A percentile compares a stretch with the other conserved stretches of the same genome.
Evolutionary conservation across 192 early-diverging fungal genomes (phyloP).

Genomic region (Mortierella hygrophila): DNA sequence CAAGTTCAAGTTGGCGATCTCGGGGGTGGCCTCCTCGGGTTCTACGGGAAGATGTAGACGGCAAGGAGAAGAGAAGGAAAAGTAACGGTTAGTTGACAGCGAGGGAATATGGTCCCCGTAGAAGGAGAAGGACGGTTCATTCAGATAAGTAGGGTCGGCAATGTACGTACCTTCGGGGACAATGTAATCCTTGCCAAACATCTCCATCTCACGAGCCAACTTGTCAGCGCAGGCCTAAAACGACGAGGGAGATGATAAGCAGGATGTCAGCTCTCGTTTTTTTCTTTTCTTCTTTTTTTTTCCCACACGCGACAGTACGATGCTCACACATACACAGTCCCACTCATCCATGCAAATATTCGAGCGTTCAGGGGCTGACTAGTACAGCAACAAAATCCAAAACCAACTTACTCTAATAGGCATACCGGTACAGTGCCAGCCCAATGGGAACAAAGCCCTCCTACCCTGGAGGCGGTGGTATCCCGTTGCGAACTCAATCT

Average conservation of each 20-base stretch:
- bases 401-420: constrained; percentile 87
- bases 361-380: not conserved
- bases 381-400: not conserved
- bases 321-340: not conserved
- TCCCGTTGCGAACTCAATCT: constrained; percentile 95
- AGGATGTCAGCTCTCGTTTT: not conserved
- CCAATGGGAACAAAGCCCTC: constrained; percentile 92
- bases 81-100: too few relatives aligned
- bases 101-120: too few relatives aligned
- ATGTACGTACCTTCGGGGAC: constrained; percentile 34
- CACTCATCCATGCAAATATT: not conserved
- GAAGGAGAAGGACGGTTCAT: constrained; percentile 16
- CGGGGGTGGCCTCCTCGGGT: constrained; percentile 53
- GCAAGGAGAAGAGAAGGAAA: not conserved
- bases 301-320: not conserved
- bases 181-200: constrained; percentile 78
- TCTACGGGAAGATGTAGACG: constrained; percentile 17
- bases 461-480: constrained; percentile 96
- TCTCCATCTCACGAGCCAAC: constrained; percentile 82
- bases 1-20: constrained; percentile 56
- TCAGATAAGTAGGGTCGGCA: constrained; percentile 11
- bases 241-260: not conserved
- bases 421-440: constrained; percentile 99
- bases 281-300: not conserved
- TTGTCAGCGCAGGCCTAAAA: constrained; percentile 89